Base-by-base conservation (phyloP, 169 alveolate species). In the Plasmodium gonderi region DNA sequence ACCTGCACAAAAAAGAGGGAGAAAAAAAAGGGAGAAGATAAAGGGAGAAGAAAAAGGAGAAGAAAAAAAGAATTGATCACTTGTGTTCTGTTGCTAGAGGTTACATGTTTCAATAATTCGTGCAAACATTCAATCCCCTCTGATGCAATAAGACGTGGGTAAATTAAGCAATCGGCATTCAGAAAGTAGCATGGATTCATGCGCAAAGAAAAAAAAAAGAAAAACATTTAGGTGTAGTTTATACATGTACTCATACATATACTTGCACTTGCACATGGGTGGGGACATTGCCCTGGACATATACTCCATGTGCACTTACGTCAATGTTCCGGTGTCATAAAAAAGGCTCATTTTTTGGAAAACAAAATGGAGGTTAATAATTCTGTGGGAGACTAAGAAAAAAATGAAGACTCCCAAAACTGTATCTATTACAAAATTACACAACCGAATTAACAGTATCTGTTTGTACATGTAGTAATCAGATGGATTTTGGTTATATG, bases 291-390 rank as follows among this genome's bases (percentile, higher is more conserved):
- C n/a, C n/a, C n/a, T n/a, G n/a, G n/a, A 31, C 67, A 36, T 38
- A 44, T 64, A 44, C 72, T 1, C 47, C 47, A 38, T 26, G 29
- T 17, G 8, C 20, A 1, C 31, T n/a, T 85, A 85, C 92, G 92
- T 85, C 42, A 85, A 38, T 5, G 92, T 85, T 8, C 69, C 78
- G 68, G 92, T 49, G 36, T 75, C 87, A 23, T 72, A 54, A 5
- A 85, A 72, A 0, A 51, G 31, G 42, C 78, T 47, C 8, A 65
- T 45, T 29, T 47, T 85, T 5, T 85, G 79, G 31, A 36, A 38
- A 14, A 77, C 44, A 64, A 20, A 9, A n/a, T 17, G 47, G 3
- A 85, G n/a, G 65, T 85, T 51, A 23, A 85, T 31, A 42, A 72
- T 40, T 17, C 67, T 64, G 31, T 31, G 31, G 9, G 75, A 31